These are phyloP conservation scores for Apiospora phragmitis DNA, from an alignment of 2,329 filamentous ascomycete species.

Conservation along the genomic window DNA sequence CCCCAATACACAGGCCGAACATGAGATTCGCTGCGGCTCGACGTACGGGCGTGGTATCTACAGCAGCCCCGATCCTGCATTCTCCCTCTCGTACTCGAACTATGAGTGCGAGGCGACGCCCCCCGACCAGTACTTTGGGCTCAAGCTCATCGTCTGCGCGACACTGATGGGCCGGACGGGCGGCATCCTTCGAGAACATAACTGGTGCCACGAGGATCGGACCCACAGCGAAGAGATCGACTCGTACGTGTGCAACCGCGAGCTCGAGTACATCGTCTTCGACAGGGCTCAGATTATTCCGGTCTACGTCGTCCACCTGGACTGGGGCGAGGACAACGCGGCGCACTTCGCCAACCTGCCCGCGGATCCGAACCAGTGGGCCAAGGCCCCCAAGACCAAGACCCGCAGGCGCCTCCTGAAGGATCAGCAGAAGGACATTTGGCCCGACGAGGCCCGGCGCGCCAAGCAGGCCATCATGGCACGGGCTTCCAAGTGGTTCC, in stretches of 20 bases:
- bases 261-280: conserved; percentile 45
- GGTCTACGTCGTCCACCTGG: conserved; percentile 46
- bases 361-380: conserved; percentile 20
- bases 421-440: conserved; percentile 19
- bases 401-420: conserved; percentile 19
- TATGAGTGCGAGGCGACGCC: conserved; percentile 29
- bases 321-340: conserved; percentile 37
- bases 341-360: conserved; percentile 26
- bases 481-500: conserved; percentile 46
- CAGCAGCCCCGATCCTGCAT: conserved; percentile 41
- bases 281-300: conserved; percentile 43
- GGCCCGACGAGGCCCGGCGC: conserved; percentile 37
- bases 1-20: conserved; percentile 27
- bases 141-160: conserved; percentile 46
- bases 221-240: conserved; percentile 31
- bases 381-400: conserved; percentile 10
- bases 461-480: conserved; percentile 39
- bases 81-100: conserved; percentile 38
- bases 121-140: conserved; percentile 33
- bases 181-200: conserved; percentile 28
- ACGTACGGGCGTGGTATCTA: conserved; percentile 45
- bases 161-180: conserved; percentile 44
- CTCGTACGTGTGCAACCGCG: conserved; percentile 38
- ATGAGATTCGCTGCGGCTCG: conserved; percentile 35
- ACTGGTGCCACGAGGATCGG: conserved; percentile 27